Conservation (phyloP, 2,329 filamentous ascomycete genomes). For the Diaporthe sp. region DNA sequence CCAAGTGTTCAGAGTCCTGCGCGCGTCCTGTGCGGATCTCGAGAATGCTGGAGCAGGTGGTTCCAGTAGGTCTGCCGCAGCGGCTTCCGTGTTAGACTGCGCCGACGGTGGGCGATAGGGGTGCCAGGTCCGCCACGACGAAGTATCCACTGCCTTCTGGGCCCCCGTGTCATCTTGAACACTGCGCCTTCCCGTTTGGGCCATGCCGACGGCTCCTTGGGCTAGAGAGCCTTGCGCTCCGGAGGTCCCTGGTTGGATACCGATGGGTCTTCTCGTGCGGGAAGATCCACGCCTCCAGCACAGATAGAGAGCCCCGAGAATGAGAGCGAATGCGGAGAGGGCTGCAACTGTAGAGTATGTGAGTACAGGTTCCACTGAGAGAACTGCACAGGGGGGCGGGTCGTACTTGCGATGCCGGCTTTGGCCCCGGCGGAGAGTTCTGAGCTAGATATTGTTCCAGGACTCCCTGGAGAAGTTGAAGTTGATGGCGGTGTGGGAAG, state of each 20-base stretch:
- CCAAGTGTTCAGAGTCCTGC: neutral
- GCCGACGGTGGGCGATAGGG: slow-evolving; percentile 3
- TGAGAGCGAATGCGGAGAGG: neutral
- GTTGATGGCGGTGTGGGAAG: neutral
- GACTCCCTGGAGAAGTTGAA: neutral
- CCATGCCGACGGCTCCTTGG: neutral
- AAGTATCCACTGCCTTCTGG: neutral
- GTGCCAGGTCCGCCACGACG: slow-evolving; percentile 2
- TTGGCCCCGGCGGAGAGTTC: slow-evolving; percentile 3
- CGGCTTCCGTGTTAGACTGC: neutral
- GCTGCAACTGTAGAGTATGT: neutral
- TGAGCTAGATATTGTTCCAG: neutral
- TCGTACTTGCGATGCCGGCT: slow-evolving; percentile 23
- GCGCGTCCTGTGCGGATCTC: neutral
- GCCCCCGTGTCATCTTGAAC: neutral
- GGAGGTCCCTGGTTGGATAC: neutral
- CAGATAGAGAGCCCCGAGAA: neutral
- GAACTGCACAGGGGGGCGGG: neutral
- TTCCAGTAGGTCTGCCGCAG: neutral
- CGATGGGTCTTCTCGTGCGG: too few species aligned
- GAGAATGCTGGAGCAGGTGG: neutral
- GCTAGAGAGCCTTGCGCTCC: neutral
- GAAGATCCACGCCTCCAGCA: neutral
- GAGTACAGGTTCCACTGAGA: neutral
- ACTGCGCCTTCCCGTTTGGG: neutral